A percentile compares a stretch with the other conserved stretches of the same genome.
Evolutionary conservation across 371 early-diverging fungal species (phyloP).

Genomic region (Scutellospora calospora): DNA sequence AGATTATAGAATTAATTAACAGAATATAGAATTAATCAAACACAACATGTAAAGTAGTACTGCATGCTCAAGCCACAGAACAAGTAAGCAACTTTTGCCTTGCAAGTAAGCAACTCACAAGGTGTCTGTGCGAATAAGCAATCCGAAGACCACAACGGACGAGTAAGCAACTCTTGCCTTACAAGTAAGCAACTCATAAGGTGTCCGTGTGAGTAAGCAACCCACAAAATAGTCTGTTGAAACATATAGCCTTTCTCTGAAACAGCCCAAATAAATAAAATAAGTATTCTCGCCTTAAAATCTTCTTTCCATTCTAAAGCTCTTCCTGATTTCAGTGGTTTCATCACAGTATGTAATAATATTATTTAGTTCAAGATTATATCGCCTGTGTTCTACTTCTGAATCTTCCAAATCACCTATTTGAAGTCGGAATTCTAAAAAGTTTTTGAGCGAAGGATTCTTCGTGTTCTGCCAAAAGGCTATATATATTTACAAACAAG

Average conservation of each 20-base stretch:
- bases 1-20: background rate
- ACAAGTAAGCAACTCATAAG: too few species aligned
- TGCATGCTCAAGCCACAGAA: background rate
- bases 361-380: background rate
- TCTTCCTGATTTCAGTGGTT: background rate
- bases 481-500: background rate
- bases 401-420: slow-evolving; percentile 4
- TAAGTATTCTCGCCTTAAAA: background rate
- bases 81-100: too few species aligned
- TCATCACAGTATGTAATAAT: background rate
- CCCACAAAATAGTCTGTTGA: too few species aligned
- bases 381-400: background rate
- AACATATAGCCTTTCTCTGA: too few species aligned
- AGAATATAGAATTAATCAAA: background rate
- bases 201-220: too few species aligned
- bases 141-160: slow-evolving; percentile 10
- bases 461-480: slow-evolving; percentile 24
- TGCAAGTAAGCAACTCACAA: too few species aligned
- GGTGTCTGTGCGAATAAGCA: too few species aligned
- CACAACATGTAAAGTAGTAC: too few species aligned
- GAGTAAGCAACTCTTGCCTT: too few species aligned
- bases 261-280: background rate
- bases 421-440: slow-evolving; percentile 10
- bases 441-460: slow-evolving; percentile 24
- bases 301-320: background rate